These are phyloP conservation scores for Tricholoma furcatifolium DNA, from an alignment of 768 basidiomycete species.

Conservation along the genomic window DNA sequence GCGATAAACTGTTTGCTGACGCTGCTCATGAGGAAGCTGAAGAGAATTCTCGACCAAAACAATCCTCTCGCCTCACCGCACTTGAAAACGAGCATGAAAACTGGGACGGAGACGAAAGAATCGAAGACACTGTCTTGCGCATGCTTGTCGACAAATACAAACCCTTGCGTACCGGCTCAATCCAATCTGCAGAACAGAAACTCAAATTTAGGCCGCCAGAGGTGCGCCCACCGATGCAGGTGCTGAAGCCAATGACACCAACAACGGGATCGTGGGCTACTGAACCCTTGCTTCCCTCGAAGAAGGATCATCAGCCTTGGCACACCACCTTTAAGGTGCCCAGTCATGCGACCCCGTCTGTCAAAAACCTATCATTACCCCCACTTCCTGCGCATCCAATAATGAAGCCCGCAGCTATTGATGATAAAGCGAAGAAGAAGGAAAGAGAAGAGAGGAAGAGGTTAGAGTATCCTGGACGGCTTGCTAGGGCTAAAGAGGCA, in stretches of 20 bases:
- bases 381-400: conserved; percentile 20
- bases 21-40: conserved; percentile 54
- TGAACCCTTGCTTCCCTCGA: conserved; percentile 53
- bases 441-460: conserved; percentile 53
- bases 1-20: conserved; percentile 66
- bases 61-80: conserved; percentile 19
- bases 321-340: conserved; percentile 66
- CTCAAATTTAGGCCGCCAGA: conserved; percentile 49
- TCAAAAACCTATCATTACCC: conserved; percentile 52
- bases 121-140: conserved; percentile 68
- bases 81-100: conserved; percentile 54
- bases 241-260: conserved; percentile 12
- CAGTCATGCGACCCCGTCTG: conserved; percentile 47
- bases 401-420: conserved; percentile 12
- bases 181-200: conserved; percentile 66
- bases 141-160: conserved; percentile 91
- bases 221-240: conserved; percentile 26
- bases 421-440: conserved; percentile 40
- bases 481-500: conserved; percentile 65
- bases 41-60: conserved; percentile 13
- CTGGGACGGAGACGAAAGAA: conserved; percentile 78
- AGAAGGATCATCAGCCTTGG: conserved; percentile 65
- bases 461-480: conserved; percentile 49
- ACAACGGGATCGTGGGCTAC: conserved; percentile 44
- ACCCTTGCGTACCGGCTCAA: conserved; percentile 62